Conservation (phyloP, 2,329 filamentous ascomycete species). For the Ophiostoma quercus region DNA sequence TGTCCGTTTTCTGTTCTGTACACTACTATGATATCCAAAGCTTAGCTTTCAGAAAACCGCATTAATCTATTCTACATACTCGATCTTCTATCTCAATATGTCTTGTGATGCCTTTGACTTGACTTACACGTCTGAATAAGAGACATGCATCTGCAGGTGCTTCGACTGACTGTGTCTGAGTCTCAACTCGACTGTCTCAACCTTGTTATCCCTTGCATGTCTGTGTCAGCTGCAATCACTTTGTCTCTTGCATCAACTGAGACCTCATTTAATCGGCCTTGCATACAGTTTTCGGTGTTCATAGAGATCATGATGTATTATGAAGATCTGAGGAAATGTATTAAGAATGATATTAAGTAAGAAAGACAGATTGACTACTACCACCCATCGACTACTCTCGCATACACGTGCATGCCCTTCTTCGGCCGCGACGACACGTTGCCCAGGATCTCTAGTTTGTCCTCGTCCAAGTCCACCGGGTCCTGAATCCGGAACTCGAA, state of each 20-base stretch:
- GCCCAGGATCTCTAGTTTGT: conserved; percentile 60
- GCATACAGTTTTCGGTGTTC: background rate
- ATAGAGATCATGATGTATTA: background rate
- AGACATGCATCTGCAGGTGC: background rate
- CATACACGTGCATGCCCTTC: conserved; percentile 64
- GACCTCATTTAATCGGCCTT: background rate
- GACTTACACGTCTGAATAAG: background rate
- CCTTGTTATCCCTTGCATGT: background rate
- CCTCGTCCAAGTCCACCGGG: conserved; percentile 59
- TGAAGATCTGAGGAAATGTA: background rate
- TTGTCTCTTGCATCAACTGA: background rate
- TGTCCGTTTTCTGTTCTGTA: conserved; percentile 8
- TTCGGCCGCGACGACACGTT: conserved; percentile 68
- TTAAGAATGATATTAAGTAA: background rate
- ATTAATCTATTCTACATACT: background rate
- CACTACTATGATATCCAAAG: conserved; percentile 11
- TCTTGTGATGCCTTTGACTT: background rate
- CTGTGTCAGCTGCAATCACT: background rate
- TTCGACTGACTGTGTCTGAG: background rate
- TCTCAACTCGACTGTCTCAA: background rate
- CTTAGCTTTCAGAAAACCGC: conserved; percentile 8
- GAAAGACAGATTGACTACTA: conserved; percentile 31
- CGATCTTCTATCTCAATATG: background rate
- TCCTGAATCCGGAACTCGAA: conserved; percentile 60
- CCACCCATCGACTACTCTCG: conserved; percentile 65